Evolutionary conservation across 331 rosid genomes (phyloP), one percentile per base, ranked within the genome.

Genomic region (Arachis monticola): DNA sequence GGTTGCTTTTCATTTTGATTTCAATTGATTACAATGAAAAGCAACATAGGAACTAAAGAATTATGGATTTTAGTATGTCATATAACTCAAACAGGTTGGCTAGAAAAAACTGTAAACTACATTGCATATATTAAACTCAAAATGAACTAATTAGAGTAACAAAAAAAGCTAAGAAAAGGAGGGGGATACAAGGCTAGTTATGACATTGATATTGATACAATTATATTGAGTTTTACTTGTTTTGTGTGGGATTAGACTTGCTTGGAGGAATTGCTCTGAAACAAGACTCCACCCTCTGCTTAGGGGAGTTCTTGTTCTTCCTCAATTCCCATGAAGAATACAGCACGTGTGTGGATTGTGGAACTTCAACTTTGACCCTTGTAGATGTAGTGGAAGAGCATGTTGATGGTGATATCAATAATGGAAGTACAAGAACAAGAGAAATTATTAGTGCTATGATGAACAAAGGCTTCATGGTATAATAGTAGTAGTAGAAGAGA

Each of bases 181-280:
- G 27, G 27, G 1, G 14, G 1, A 32, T 22, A 22, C 22, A 35
- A 10, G 10, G 10, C 60, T 60, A 6, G 56, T 58, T 65, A 41
- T 3, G 58, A 64, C 60, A 66, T 62, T 59, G 71, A 31, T 4
- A 27, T 46, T 3, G 52, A 60, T 67, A 66, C 58, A 53, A 66
- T 32, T 32, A 31, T 4, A 27, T 27, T 27, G 58, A 75, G 74
- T 83, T 79, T 79, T 51, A 86, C 92, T 84, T 85, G 81, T 90
- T 90, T 72, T 85, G 92, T 11, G 72, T 79, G 44, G 92, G 92
- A 78, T 87, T 90, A 44, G 92, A 77, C 8, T 51, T 73, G 77
- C 85, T 87, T 42, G 91, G 91, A 9, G 96, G 91, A 14, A 88
- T 88, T 53, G 57, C 77, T 73, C 89, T 68, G 61, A 88, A 86